Evolutionary conservation across 2,329 filamentous ascomycete species (phyloP), one percentile per base, ranked within the genome.

Genomic region (Ilyonectria sp.): DNA sequence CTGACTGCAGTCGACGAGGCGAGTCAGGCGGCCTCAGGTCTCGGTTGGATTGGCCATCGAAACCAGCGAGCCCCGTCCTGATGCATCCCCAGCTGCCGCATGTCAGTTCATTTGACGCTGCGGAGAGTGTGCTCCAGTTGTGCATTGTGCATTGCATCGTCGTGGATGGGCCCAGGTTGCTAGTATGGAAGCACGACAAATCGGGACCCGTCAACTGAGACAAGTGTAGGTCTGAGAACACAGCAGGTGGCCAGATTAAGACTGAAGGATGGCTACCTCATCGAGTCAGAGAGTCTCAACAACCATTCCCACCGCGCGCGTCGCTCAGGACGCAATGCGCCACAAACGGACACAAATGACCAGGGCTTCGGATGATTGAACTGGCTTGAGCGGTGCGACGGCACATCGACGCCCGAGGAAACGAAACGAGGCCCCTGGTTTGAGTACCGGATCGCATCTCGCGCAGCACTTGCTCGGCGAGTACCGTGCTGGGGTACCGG

Each of bases 11-110:
- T 74, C 58, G 59, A 74, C 63, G 67, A 49, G 64, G 60, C 66
- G 66, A 74, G 73, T 75, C 73, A 75, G 73, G 74, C 74, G 74
- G 69, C 54, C 68, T 71, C 67, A 59, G 52, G 33, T 65, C 64
- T 62, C 29, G 63, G 71, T 46, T 62, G 74, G 74, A 75, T 76
- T 76, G 74, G 74, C 50, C 60, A 57, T 40, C 50, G 66, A 63
- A 55, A n/a, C 60, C 67, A 61, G 55, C 43, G 53, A 68, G 72
- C 65, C 71, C 71, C 71, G 61, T 75, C 66, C 53, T 66, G 64
- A 73, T 75, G 73, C 70, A 71, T 68, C 68, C 63, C 65, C 55
- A 62, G 60, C 52, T 60, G 60, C 58, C 63, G 59, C 67, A 73
- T 60, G 63, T 66, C 63, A 65, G 60, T 69, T 67, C 67, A 70